Evolutionary conservation across 164 flowering plant species (phyloP).

Genomic region (Vitis riparia): DNA sequence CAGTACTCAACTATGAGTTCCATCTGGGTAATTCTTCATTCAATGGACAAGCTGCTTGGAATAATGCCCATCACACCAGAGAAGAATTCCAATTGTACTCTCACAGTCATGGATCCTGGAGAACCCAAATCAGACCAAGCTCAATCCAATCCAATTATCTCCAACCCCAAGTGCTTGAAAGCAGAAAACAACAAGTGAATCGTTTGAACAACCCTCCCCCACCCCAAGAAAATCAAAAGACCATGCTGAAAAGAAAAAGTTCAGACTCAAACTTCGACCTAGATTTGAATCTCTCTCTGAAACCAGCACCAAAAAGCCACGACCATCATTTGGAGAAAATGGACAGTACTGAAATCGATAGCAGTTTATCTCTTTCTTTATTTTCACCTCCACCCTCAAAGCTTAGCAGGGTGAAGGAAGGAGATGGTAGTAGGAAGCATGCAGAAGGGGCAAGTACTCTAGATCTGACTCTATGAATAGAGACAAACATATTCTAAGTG

Average conservation of each 20-base stretch:
- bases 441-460: conserved; percentile 30
- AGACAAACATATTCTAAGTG: conserved; percentile 34
- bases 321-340: neutral
- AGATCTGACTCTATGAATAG: conserved; percentile 53
- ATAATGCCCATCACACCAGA: neutral
- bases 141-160: neutral
- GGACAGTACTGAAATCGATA: conserved; percentile 1
- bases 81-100: neutral
- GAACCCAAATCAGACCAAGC: neutral
- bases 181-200: neutral
- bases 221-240: neutral
- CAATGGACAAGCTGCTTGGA: neutral
- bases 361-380: conserved; percentile 35
- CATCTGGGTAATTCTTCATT: neutral
- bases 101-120: neutral
- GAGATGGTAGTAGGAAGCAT: conserved; percentile 11
- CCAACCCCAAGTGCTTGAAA: neutral
- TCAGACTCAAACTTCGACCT: conserved; percentile 13
- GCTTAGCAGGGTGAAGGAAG: conserved; percentile 16
- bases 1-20: neutral
- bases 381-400: conserved; percentile 24
- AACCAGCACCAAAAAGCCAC: conserved; percentile 3
- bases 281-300: conserved; percentile 36
- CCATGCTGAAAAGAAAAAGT: conserved; percentile 14
- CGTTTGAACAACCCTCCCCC: neutral